These are phyloP conservation scores for Hebeloma cylindrosporum DNA, from an alignment of 768 basidiomycete genomes.

Conservation along the genomic window DNA sequence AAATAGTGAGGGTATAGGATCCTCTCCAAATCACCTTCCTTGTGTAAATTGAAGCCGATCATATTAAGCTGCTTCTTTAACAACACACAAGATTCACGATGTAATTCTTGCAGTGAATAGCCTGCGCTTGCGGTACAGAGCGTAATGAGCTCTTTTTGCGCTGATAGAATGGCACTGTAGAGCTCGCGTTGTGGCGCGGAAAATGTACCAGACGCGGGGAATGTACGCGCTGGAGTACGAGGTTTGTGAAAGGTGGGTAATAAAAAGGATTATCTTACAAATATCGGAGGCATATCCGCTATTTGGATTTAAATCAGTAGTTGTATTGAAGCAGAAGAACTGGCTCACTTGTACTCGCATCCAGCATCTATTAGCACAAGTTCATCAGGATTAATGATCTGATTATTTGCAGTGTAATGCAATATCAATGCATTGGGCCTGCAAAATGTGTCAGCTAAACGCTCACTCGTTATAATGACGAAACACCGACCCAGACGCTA, in stretches of 20 bases:
- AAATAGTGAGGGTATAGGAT: conserved; percentile 91
- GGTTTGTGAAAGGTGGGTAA: conserved; percentile 1
- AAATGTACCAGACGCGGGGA: conserved; percentile 82
- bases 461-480: conserved; percentile 1
- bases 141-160: conserved; percentile 64
- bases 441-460: not conserved
- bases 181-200: conserved; percentile 78
- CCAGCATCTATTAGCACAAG: conserved; percentile 88
- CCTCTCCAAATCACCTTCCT: conserved; percentile 61
- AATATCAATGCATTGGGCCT: conserved; percentile 89
- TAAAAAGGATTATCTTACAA: conserved; percentile 47
- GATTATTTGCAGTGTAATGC: conserved; percentile 93
- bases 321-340: not conserved
- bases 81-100: conserved; percentile 66
- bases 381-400: conserved; percentile 67
- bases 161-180: conserved; percentile 75
- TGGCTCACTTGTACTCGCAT: conserved; percentile 86
- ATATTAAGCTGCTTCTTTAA: conserved; percentile 74
- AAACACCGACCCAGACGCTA: conserved; percentile 79
- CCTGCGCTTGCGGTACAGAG: conserved; percentile 58
- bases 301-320: conserved; percentile 9
- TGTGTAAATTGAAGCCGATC: conserved; percentile 64
- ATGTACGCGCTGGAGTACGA: conserved; percentile 70
- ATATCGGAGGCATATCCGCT: conserved; percentile 96
- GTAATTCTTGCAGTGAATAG: conserved; percentile 72